Conservation (phyloP, 192 early-diverging fungal genomes). For the Gigaspora rosea region DNA sequence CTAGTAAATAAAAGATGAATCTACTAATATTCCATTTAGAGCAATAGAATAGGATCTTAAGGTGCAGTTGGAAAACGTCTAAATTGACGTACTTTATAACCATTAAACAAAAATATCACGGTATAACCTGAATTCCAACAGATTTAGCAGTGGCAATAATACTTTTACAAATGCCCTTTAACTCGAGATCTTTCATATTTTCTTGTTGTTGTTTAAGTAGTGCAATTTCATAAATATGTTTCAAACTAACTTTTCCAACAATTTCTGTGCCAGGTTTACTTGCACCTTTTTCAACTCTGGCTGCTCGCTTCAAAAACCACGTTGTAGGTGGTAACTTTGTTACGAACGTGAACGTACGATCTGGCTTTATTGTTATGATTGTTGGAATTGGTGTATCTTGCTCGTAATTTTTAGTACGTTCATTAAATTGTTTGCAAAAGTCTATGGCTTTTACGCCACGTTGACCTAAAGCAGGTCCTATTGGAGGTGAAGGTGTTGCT, state of each 20-base stretch:
- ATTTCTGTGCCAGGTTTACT: conserved; percentile 73
- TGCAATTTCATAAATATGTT: conserved; percentile 94
- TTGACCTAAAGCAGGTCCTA: conserved; percentile 94
- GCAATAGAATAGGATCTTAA: no score
- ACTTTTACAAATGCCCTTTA: conserved; percentile 70
- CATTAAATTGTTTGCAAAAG: conserved; percentile 98
- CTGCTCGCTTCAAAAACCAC: conserved; percentile 85
- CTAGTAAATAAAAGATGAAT: no score
- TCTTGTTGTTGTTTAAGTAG: conserved; percentile 85
- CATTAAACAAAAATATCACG: conserved; percentile 24
- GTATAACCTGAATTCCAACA: conserved; percentile 86
- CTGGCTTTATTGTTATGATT: conserved; percentile 83
- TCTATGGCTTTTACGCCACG: conserved; percentile 98
- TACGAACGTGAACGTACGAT: conserved; percentile 89
- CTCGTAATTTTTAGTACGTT: conserved; percentile 83
- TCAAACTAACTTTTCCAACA: conserved; percentile 82
- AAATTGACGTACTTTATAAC: no score
- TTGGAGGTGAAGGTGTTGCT: conserved; percentile 90
- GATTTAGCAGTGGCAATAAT: conserved; percentile 77
- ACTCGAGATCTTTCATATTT: conserved; percentile 67
- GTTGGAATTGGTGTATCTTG: conserved; percentile 83
- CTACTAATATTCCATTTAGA: no score
- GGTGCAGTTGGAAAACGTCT: no score
- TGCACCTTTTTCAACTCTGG: conserved; percentile 85
- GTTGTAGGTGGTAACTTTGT: conserved; percentile 86